Conservation (phyloP, 345 rosid species). For the Trapa bicornis region DNA sequence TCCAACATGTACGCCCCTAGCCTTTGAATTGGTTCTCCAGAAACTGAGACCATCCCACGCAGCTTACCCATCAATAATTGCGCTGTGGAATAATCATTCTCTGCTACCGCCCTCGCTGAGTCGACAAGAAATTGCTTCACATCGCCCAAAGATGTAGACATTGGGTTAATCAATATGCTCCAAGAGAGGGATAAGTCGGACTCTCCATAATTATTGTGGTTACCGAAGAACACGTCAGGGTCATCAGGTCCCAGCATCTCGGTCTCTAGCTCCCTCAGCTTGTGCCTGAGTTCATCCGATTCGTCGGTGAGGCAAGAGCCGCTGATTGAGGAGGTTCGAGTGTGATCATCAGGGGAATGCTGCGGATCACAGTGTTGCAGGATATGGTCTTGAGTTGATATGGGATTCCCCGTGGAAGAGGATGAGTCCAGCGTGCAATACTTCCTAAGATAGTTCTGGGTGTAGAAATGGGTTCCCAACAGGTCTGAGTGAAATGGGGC, state of each 20-base stretch:
- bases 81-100: conserved; percentile 52
- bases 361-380: conserved; percentile 21
- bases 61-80: conserved; percentile 55
- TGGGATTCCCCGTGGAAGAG: conserved; percentile 32
- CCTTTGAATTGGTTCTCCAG: conserved; percentile 93
- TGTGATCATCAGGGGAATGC: conserved; percentile 42
- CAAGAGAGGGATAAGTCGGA: background rate
- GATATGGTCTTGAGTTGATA: conserved; percentile 38
- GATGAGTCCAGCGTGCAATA: conserved; percentile 60
- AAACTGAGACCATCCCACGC: conserved; percentile 73
- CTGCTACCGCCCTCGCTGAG: conserved; percentile 71
- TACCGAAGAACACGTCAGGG: conserved; percentile 13
- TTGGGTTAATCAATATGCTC: background rate
- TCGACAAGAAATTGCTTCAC: conserved; percentile 50
- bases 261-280: conserved; percentile 67
- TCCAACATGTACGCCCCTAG: conserved; percentile 89
- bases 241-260: conserved; percentile 84
- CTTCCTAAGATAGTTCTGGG: conserved; percentile 26
- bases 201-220: background rate
- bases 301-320: conserved; percentile 76
- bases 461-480: conserved; percentile 18
- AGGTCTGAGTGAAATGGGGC: conserved; percentile 32
- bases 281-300: conserved; percentile 42
- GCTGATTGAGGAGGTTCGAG: conserved; percentile 42
- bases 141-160: conserved; percentile 33